These are phyloP conservation scores for Metschnikowia aberdeeniae DNA, from an alignment of 805 yeast genomes.

Conservation along the genomic window DNA sequence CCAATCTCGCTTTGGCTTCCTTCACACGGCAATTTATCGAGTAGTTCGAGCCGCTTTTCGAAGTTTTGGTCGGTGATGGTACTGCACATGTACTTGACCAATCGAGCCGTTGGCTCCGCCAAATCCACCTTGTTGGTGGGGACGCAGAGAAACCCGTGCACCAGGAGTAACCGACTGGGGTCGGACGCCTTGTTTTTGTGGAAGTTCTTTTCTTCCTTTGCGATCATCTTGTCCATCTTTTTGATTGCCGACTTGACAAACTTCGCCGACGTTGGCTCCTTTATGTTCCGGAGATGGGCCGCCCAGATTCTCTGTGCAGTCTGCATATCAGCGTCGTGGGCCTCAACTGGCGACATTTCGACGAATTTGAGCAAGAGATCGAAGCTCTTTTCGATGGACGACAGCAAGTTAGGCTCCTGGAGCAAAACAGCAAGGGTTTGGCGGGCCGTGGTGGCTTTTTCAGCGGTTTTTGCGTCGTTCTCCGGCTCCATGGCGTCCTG, in stretches of 20 bases:
- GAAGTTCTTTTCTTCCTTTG: neutral
- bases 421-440: slow-evolving; percentile 38
- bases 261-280: slow-evolving; percentile 4
- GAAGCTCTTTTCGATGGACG: slow-evolving; percentile 46
- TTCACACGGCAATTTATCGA: slow-evolving; percentile 6
- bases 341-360: neutral
- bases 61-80: slow-evolving; percentile 2
- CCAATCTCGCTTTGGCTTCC: neutral
- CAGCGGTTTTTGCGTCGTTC: neutral
- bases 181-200: neutral
- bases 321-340: slow-evolving; percentile 5
- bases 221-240: neutral
- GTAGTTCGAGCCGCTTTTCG: slow-evolving; percentile 5
- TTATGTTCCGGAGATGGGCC: slow-evolving; percentile 19
- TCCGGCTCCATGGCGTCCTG: slow-evolving; percentile 4
- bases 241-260: slow-evolving; percentile 2
- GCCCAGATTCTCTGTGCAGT: slow-evolving; percentile 12
- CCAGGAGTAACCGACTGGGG: slow-evolving; percentile 2
- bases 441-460: slow-evolving; percentile 7
- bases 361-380: slow-evolving; percentile 18
- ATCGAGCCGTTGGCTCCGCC: slow-evolving; percentile 2
- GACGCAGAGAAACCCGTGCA: slow-evolving; percentile 9
- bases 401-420: slow-evolving; percentile 49
- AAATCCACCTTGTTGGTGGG: slow-evolving; percentile 4
- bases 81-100: slow-evolving; percentile 4